Percentiles rank a stretch among this genome's conserved stretches.
Conservation (phyloP, 2,329 filamentous ascomycete species). For the Claviceps sp. region DNA sequence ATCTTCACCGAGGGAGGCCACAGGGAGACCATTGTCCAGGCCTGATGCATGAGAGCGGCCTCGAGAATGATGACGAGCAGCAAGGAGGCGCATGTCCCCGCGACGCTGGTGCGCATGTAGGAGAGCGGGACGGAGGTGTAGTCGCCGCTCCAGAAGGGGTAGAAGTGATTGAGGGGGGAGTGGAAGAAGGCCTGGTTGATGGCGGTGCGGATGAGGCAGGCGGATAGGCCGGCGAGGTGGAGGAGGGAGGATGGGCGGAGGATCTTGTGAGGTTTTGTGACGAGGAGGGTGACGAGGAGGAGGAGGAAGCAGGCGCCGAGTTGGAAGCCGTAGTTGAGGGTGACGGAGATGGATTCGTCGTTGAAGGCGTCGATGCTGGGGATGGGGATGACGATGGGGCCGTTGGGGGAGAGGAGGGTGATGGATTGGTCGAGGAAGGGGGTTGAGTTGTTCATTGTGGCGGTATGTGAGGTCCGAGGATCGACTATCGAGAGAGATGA, state of each 20-base stretch:
- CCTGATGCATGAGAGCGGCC: constrained; percentile 35
- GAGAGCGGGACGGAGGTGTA: constrained; percentile 29
- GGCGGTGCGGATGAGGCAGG: constrained; percentile 46
- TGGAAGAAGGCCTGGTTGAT: constrained; percentile 47
- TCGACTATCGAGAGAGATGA: too few relatives aligned
- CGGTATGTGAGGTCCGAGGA: neutral
- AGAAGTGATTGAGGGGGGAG: constrained; percentile 47
- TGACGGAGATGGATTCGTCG: constrained; percentile 20
- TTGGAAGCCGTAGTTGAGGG: constrained; percentile 56
- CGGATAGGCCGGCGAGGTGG: constrained; percentile 45
- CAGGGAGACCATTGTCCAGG: constrained; percentile 36
- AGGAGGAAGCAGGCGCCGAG: constrained; percentile 55
- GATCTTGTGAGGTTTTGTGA: constrained; percentile 55
- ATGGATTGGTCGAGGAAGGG: constrained; percentile 20
- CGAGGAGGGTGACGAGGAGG: constrained; percentile 49
- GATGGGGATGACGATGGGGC: constrained; percentile 19
- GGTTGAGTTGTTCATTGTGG: neutral
- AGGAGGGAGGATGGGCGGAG: constrained; percentile 50
- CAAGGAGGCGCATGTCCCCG: constrained; percentile 27
- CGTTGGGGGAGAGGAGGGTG: constrained; percentile 18
- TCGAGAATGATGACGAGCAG: constrained; percentile 32
- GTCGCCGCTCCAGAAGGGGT: constrained; percentile 44
- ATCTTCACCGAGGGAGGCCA: constrained; percentile 27
- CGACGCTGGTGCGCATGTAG: constrained; percentile 24
- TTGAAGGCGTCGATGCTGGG: constrained; percentile 19